Percentiles rank a stretch among this genome's conserved stretches.
Evolutionary conservation across 176 grass and related monocot genomes (phyloP).

Genomic region (Melocanna baccifera): DNA sequence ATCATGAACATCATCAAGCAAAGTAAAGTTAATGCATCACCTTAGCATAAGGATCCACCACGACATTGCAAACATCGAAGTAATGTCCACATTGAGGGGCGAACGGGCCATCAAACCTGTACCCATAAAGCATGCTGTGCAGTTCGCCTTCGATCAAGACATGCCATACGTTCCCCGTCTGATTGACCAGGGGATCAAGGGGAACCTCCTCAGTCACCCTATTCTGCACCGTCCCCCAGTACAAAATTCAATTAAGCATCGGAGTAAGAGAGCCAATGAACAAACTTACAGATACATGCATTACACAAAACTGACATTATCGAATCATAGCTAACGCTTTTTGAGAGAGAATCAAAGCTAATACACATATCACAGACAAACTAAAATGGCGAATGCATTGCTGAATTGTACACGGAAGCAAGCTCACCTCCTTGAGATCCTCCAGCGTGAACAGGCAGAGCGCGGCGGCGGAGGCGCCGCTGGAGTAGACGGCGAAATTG

Average conservation of each 20-base stretch:
- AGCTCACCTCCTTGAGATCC: conserved; percentile 57
- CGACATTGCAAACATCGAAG: conserved; percentile 51
- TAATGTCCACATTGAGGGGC: conserved; percentile 56
- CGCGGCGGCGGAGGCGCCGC: conserved; percentile 50
- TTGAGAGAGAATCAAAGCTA: not conserved
- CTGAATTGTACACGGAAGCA: not conserved
- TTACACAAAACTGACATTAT: not conserved
- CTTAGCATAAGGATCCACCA: conserved; percentile 96
- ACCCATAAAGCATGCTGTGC: conserved; percentile 67
- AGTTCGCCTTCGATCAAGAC: conserved; percentile 59
- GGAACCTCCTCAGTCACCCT: conserved; percentile 61
- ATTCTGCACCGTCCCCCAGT: conserved; percentile 28
- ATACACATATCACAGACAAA: not conserved
- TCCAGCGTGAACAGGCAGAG: conserved; percentile 73
- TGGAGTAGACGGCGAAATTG: conserved; percentile 87
- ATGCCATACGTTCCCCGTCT: conserved; percentile 78
- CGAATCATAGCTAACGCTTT: not conserved
- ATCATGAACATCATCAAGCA: not conserved
- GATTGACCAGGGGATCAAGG: conserved; percentile 60
- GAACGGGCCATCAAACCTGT: conserved; percentile 77
- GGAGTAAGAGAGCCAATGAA: too few relatives aligned
- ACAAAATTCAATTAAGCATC: not conserved
- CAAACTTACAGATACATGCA: not conserved
- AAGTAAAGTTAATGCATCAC: conserved; percentile 26
- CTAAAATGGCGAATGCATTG: not conserved